Evolutionary conservation across 2,329 filamentous ascomycete genomes (phyloP).

Genomic region (Grosmannia clavigera): DNA sequence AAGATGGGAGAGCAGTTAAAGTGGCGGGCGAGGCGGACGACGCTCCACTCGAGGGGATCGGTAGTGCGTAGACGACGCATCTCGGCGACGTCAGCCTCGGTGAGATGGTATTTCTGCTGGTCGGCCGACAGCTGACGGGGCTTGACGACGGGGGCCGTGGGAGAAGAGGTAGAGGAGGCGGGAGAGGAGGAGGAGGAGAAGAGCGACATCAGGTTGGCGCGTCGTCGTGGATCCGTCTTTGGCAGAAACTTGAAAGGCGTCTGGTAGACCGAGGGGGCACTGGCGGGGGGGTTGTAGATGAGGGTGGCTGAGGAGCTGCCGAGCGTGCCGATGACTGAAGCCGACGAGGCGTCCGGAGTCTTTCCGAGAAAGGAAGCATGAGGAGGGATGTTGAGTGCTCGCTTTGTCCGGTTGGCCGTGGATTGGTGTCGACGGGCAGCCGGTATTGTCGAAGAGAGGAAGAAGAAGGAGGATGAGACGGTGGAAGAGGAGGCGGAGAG

Average conservation of each 20-base stretch:
- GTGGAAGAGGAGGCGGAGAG: background rate
- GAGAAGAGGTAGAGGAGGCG: conserved; percentile 9
- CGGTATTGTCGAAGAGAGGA: background rate
- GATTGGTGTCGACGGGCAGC: conserved; percentile 29
- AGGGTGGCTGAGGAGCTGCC: conserved; percentile 26
- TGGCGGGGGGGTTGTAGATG: conserved; percentile 36
- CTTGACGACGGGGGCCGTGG: conserved; percentile 7
- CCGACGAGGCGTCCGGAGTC: conserved; percentile 16
- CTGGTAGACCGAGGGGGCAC: conserved; percentile 41
- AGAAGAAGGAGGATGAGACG: background rate
- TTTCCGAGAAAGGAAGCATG: conserved; percentile 43
- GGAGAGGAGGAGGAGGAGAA: conserved; percentile 15
- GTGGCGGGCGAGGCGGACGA: conserved; percentile 37
- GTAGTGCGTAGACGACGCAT: conserved; percentile 41
- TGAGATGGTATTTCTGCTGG: conserved; percentile 34
- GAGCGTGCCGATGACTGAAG: conserved; percentile 16
- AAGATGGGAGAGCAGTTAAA: conserved; percentile 45
- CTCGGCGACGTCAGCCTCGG: conserved; percentile 42
- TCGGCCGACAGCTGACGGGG: conserved; percentile 2
- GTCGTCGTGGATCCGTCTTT: conserved; percentile 39
- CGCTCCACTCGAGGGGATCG: conserved; percentile 44
- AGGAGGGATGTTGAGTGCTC: conserved; percentile 45
- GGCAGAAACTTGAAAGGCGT: conserved; percentile 58
- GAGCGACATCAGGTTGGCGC: conserved; percentile 33
- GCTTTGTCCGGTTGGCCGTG: conserved; percentile 40